These are phyloP conservation scores for Parasitella parasitica DNA, from an alignment of 371 early-diverging fungal genomes.

Conservation along the genomic window DNA sequence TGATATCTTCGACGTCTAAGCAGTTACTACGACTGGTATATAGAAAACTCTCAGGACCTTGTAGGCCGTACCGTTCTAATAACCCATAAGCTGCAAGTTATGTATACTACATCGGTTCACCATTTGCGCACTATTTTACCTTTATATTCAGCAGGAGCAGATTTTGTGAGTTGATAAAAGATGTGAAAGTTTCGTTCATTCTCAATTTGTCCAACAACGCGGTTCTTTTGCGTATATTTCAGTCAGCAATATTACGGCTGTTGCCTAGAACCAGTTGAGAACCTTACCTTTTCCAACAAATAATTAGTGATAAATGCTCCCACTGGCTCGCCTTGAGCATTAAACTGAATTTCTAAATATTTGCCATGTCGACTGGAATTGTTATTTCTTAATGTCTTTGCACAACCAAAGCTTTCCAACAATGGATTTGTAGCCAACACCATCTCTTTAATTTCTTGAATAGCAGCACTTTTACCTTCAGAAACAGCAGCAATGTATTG, in stretches of 20 bases:
- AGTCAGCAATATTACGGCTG: not conserved
- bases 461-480: slow-evolving; percentile 66
- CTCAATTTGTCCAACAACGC: slow-evolving; percentile 93
- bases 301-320: slow-evolving; percentile 99
- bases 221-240: slow-evolving; percentile 40
- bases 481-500: slow-evolving; percentile 97
- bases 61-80: slow-evolving; percentile 71
- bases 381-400: slow-evolving; percentile 98
- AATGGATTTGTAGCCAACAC: slow-evolving; percentile 96
- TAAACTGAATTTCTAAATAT: slow-evolving; percentile 98
- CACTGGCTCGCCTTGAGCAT: slow-evolving; percentile 86
- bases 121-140: too few species aligned
- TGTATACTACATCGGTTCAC: too few species aligned
- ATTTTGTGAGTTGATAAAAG: slow-evolving; percentile 89
- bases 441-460: slow-evolving; percentile 93
- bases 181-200: slow-evolving; percentile 99
- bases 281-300: slow-evolving; percentile 90
- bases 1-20: slow-evolving; percentile 76
- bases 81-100: too few species aligned
- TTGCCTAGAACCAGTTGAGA: too few species aligned
- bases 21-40: slow-evolving; percentile 78
- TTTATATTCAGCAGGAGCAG: slow-evolving; percentile 72
- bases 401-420: slow-evolving; percentile 99
- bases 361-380: slow-evolving; percentile 99
- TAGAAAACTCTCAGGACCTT: slow-evolving; percentile 79